These are phyloP conservation scores for Gastrolobium villosum DNA, from an alignment of 306 rosid genomes.

Conservation along the genomic window DNA sequence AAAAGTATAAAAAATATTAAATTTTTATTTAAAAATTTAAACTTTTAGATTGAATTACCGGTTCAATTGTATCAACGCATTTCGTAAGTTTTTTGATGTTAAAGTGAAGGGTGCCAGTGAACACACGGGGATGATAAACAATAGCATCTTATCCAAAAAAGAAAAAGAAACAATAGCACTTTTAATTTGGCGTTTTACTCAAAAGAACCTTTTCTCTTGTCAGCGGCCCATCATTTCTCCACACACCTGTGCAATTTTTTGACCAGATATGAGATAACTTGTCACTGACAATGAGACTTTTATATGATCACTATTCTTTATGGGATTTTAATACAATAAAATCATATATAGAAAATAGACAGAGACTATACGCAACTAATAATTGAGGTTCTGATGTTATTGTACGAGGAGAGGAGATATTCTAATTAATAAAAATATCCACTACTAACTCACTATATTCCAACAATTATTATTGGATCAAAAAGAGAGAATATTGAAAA, in stretches of 20 bases:
- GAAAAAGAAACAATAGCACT: background rate
- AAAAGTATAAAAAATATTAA: no score
- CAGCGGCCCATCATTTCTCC: constrained; percentile 36
- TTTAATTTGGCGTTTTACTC: constrained; percentile 36
- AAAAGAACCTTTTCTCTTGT: constrained; percentile 1
- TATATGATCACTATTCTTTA: background rate
- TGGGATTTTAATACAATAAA: background rate
- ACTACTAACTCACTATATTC: no score
- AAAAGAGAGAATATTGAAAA: no score
- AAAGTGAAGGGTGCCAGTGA: constrained; percentile 1
- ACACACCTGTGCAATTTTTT: constrained; percentile 20
- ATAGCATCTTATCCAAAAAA: background rate
- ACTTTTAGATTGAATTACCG: no score
- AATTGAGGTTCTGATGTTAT: background rate
- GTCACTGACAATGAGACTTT: background rate
- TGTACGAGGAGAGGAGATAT: no score
- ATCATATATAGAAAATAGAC: background rate
- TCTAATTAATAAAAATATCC: no score
- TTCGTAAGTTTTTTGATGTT: no score
- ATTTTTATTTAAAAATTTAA: no score
- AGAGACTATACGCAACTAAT: background rate
- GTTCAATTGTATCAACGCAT: no score
- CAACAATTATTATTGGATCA: no score
- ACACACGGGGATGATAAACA: constrained; percentile 38
- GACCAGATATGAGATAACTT: constrained; percentile 17